Evolutionary conservation across 192 early-diverging fungal species (phyloP), one percentile per base, ranked within the genome.

Genomic region (Diversispora epigaea): DNA sequence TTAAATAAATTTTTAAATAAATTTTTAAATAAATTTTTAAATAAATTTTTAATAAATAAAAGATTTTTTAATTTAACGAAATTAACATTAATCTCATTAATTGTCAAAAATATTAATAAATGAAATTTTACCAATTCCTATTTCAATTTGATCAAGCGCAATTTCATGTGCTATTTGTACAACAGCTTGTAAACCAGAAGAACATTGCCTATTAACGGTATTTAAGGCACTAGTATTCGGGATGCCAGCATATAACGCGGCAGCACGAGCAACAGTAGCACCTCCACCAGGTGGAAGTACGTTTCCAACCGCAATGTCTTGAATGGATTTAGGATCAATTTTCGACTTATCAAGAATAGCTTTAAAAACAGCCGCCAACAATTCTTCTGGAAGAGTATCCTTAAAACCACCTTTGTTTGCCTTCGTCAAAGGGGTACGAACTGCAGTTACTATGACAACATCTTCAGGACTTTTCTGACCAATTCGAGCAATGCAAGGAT

Each of bases 151-250:
- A 71, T 94, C 95, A 17, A 89, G 78, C 84, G 90, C 88, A 84
- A 97, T 96, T 75, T 89, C 90, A 65, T 90, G 80, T 64, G 94
- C 95, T 77, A 96, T 92, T 83, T 84, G 86, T 70, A 87, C 92
- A 66, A 93, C 91, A 41, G 95, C 93, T 78, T 94, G 92, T 46
- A 97, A 88, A 55, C 95, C 95, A 70, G 88, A 90, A 67, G 93
- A 95, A 87, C 95, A 97, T 84, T 97, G 95, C 46, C 95, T 86
- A 91, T 97, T 97, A 83, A 95, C 92, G 62, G 94, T 94, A 78
- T 89, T 91, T 62, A 93, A 85, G 68, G 89, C 83, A 69, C 91
- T 86, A 19, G 86, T 86, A 70, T 94, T 86, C 25, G 95, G 95
- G 85, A 93, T 94, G 64, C 92, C 94, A 61, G 93, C 94, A 77